Conservation (phyloP, 116 monocot genomes). For the Dioscorea cayenensis region DNA sequence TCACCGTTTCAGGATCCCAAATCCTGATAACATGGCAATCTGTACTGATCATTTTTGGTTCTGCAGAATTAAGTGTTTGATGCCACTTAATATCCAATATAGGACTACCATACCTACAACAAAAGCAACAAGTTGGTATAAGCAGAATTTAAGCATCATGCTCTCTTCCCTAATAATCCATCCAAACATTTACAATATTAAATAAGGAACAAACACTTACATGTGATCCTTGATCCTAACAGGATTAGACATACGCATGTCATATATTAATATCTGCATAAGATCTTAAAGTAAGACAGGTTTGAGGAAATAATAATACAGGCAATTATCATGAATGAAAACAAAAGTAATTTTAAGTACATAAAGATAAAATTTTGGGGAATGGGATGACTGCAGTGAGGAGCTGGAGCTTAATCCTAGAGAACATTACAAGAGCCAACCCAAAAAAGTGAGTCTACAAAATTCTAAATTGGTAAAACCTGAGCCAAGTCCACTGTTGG, state of each 20-base stretch:
- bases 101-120: constrained; percentile 73
- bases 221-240: constrained; percentile 89
- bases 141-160: not conserved
- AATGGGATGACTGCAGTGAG: no score
- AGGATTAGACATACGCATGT: constrained; percentile 85
- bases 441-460: no score
- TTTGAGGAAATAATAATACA: not conserved
- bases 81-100: constrained; percentile 94
- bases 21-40: constrained; percentile 75
- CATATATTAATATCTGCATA: constrained; percentile 85
- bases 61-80: constrained; percentile 72
- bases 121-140: not conserved
- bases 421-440: no score
- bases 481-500: no score
- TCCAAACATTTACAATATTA: not conserved
- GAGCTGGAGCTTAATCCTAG: no score
- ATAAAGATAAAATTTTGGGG: not conserved
- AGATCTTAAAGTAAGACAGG: not conserved
- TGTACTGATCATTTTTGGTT: constrained; percentile 71
- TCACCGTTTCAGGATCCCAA: constrained; percentile 92
- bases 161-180: not conserved
- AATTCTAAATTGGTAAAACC: no score
- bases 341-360: not conserved
- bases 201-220: constrained; percentile 40
- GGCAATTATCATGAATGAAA: not conserved